Conservation (phyloP, 164 flowering plant genomes). For the Magnolia changhungtana region DNA sequence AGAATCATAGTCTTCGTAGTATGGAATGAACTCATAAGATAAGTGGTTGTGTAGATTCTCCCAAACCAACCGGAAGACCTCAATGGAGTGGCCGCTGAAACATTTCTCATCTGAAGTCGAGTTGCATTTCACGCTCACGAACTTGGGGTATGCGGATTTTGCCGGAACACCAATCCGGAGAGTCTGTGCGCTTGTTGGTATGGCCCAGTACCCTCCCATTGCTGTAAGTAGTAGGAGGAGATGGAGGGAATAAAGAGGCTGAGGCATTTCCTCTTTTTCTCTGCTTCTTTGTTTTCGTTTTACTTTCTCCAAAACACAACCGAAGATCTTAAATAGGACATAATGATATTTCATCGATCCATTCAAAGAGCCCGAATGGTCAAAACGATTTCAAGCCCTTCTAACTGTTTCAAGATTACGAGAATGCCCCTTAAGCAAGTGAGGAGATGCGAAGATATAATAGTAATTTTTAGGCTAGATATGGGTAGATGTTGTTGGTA, state of each 20-base stretch:
- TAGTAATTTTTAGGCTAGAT: too few relatives aligned
- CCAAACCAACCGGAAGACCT: conserved; percentile 31
- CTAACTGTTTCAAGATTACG: too few relatives aligned
- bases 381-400: too few relatives aligned
- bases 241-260: background rate
- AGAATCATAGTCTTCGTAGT: conserved; percentile 15
- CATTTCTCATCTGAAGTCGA: background rate
- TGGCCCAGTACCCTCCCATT: conserved; percentile 36
- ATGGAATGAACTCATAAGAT: conserved; percentile 23
- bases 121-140: background rate
- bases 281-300: background rate
- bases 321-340: too few relatives aligned
- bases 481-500: too few relatives aligned
- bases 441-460: too few relatives aligned
- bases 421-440: too few relatives aligned
- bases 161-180: conserved; percentile 51
- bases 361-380: too few relatives aligned
- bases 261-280: background rate
- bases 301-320: too few relatives aligned
- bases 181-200: conserved; percentile 30
- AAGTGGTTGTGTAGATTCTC: conserved; percentile 21
- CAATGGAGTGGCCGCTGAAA: conserved; percentile 46
- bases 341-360: too few relatives aligned
- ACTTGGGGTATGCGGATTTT: background rate
- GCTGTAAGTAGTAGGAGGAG: background rate